Evolutionary conservation across 768 basidiomycete genomes (phyloP).

Genomic region (Lactarius trivialis): DNA sequence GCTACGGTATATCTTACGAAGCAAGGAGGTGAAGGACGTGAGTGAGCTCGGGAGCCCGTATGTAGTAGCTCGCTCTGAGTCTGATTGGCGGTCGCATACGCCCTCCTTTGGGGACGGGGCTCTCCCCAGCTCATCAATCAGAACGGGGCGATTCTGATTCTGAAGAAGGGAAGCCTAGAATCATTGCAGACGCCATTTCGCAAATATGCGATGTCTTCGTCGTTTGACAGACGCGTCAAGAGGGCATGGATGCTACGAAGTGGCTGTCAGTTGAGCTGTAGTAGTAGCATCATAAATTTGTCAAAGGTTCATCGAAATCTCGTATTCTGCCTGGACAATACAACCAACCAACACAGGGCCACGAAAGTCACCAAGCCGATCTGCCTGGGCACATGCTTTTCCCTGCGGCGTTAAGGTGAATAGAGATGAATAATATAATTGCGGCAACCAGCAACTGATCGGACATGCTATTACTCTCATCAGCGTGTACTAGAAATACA

Average conservation of each 20-base stretch:
- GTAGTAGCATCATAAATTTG: not conserved
- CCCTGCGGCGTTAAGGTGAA: constrained; percentile 41
- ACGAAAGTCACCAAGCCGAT: constrained; percentile 76
- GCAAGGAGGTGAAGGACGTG: constrained; percentile 58
- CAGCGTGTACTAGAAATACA: not conserved
- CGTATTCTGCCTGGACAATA: constrained; percentile 91
- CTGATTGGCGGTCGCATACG: constrained; percentile 70
- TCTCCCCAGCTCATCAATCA: constrained; percentile 90
- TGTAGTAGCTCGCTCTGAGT: constrained; percentile 47
- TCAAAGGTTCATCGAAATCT: constrained; percentile 58
- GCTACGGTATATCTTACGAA: constrained; percentile 45
- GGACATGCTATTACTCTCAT: constrained; percentile 46
- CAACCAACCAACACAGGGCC: constrained; percentile 87
- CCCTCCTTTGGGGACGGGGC: constrained; percentile 83
- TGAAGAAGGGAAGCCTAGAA: constrained; percentile 68
- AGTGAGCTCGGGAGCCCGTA: constrained; percentile 3
- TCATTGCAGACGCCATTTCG: constrained; percentile 94
- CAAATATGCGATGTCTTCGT: constrained; percentile 91
- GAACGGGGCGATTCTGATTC: constrained; percentile 48
- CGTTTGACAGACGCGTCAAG: constrained; percentile 84
- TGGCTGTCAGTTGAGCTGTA: not conserved
- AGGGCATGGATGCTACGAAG: constrained; percentile 68
- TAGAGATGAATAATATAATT: not conserved
- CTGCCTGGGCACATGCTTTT: constrained; percentile 94
- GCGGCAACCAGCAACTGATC: constrained; percentile 28